Evolutionary conservation across 495 filamentous ascomycete genomes (phyloP), one percentile per base, ranked within the genome.

Genomic region (Penicillium cosmopolitanum): DNA sequence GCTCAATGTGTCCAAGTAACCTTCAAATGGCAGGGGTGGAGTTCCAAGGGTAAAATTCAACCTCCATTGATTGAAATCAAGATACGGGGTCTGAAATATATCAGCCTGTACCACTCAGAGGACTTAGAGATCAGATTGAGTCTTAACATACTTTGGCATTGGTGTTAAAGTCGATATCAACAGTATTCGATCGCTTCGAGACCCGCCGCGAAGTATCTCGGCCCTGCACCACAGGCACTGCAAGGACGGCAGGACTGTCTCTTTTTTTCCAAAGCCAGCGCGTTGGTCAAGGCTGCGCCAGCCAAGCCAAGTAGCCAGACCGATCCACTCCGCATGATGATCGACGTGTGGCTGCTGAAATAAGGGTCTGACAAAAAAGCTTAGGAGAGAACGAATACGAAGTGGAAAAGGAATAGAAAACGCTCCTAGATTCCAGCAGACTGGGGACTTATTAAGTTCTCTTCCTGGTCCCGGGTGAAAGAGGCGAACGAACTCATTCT

Each of bases 271-370:
- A 60, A 19, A 28, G 12, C 43, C 51, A 63, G 51, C 9, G 61
- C 56, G 46, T 58, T 36, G 25, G 51, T 36, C 12, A 47, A 48
- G 15, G 59, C 31, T 5, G 42, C 50, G 16, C 38, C 33, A 31
- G 43, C 18, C 28, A 62, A 50, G 50, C 38, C 59, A 1, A 57
- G 23, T 18, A 62, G 31, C 40, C 54, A 62, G 18, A 25, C 35
- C 42, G 48, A 57, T 34, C 48, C 48, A 54, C 54, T 48, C 35
- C 54, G 54, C 59, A 62, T 62, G 50, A 15, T 53, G 59, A 53
- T 62, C 42, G 38, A 36, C 19, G 42, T 21, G 8, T 33, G 21
- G 25, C 4, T 28, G 21, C 46, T 13, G 35, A 54, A 44, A 13
- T 23, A 13, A 21, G 40, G 23, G 31, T 43, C 38, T 31, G 35